Evolutionary conservation across 208 protist genomes (phyloP).

Genomic region (Trypanosoma avium): DNA sequence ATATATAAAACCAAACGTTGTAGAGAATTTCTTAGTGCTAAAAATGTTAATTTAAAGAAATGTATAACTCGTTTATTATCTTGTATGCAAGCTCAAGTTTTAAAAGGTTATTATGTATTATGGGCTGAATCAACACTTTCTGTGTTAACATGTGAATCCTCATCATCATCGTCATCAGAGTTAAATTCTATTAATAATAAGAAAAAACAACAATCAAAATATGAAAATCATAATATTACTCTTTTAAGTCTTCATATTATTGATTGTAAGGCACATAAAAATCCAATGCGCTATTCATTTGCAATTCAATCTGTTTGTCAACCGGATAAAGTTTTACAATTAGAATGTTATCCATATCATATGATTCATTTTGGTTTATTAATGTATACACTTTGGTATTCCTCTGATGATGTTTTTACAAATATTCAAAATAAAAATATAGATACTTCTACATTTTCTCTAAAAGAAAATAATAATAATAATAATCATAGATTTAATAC

Average conservation of each 20-base stretch:
- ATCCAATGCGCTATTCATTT: slow-evolving; percentile 34
- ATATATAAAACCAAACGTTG: not conserved
- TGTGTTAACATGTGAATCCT: not conserved
- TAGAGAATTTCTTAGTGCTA: not conserved
- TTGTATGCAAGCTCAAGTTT: slow-evolving; percentile 30
- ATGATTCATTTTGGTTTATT: slow-evolving; percentile 77
- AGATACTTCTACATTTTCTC: not conserved
- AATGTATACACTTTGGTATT: slow-evolving; percentile 50
- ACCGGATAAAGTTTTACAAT: slow-evolving; percentile 29
- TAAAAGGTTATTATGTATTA: slow-evolving; percentile 48
- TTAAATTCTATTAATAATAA: not conserved
- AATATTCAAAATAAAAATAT: not conserved
- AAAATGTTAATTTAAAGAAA: slow-evolving; percentile 14
- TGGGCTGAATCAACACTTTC: slow-evolving; percentile 54
- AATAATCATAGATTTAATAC: not conserved
- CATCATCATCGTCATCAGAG: not conserved
- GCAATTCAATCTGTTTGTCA: slow-evolving; percentile 69
- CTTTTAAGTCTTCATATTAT: slow-evolving; percentile 63
- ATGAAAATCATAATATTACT: slow-evolving; percentile 2
- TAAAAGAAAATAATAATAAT: not conserved
- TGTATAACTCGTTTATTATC: slow-evolving; percentile 43
- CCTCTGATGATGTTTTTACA: slow-evolving; percentile 9
- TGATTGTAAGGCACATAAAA: slow-evolving; percentile 24
- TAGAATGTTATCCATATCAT: slow-evolving; percentile 78
- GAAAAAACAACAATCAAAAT: not conserved